Evolutionary conservation across 805 yeast species (phyloP).

Genomic region (Wickerhamomyces chaumierensis): DNA sequence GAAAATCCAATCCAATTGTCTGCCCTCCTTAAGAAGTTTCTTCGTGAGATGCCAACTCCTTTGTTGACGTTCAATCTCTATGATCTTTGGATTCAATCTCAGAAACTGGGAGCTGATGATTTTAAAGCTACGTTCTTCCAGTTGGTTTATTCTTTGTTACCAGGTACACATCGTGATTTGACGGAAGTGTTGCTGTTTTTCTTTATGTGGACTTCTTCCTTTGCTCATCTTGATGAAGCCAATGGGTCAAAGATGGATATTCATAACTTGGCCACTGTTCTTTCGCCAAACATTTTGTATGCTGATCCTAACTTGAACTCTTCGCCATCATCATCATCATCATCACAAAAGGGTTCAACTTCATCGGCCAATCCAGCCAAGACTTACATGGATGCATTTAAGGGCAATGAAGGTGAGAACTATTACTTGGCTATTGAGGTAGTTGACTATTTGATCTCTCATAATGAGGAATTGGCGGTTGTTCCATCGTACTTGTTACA

Average conservation of each 20-base stretch:
- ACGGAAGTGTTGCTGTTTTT: slow-evolving; percentile 79
- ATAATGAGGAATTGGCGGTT: slow-evolving; percentile 66
- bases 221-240: slow-evolving; percentile 85
- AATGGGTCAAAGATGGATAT: slow-evolving; percentile 93
- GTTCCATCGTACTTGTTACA: slow-evolving; percentile 51
- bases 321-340: slow-evolving; percentile 18
- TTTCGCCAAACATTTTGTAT: slow-evolving; percentile 84
- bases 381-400: slow-evolving; percentile 26
- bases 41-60: slow-evolving; percentile 90
- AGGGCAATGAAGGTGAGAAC: slow-evolving; percentile 44
- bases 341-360: slow-evolving; percentile 10
- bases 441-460: slow-evolving; percentile 69
- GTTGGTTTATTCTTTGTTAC: slow-evolving; percentile 65
- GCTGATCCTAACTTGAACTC: slow-evolving; percentile 28
- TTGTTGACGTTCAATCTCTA: slow-evolving; percentile 66
- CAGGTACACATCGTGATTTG: slow-evolving; percentile 70
- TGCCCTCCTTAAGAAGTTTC: slow-evolving; percentile 81
- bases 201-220: slow-evolving; percentile 91
- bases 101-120: slow-evolving; percentile 35
- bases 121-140: slow-evolving; percentile 44
- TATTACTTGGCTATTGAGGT: slow-evolving; percentile 89
- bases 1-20: slow-evolving; percentile 90
- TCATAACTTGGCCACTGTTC: slow-evolving; percentile 88
- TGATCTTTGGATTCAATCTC: slow-evolving; percentile 68
- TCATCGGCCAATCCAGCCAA: slow-evolving; percentile 10